Evolutionary conservation across 164 flowering plant species (phyloP).

Genomic region (Magnolia kwangsiensis): DNA sequence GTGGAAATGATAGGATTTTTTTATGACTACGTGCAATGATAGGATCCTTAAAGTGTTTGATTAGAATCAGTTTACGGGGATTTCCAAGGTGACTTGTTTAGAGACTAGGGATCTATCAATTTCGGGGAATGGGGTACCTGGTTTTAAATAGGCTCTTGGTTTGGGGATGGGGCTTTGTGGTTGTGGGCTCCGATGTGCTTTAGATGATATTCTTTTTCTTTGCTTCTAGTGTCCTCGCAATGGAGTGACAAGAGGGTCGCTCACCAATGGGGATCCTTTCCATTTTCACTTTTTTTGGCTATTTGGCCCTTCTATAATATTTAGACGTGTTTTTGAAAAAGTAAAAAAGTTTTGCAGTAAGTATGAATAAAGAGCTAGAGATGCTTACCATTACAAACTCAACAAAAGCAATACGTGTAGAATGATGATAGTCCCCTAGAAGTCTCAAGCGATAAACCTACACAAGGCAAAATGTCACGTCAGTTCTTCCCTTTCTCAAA

Average conservation of each 20-base stretch:
- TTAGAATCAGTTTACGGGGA: no score
- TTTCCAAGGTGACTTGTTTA: not conserved
- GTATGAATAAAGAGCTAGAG: not conserved
- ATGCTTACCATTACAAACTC: conserved; percentile 66
- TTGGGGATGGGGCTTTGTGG: not conserved
- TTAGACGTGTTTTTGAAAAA: not conserved
- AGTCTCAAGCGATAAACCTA: conserved; percentile 77
- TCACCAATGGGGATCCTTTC: not conserved
- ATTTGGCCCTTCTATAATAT: not conserved
- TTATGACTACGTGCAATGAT: no score
- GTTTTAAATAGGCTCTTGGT: not conserved
- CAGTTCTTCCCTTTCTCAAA: not conserved
- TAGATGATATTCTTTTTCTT: not conserved
- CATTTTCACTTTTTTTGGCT: not conserved
- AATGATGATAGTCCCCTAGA: conserved; percentile 75
- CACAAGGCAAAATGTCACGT: conserved; percentile 12
- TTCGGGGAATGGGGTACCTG: not conserved
- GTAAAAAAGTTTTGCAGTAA: not conserved
- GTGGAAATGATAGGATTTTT: no score
- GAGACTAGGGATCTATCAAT: not conserved
- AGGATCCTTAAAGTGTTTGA: no score
- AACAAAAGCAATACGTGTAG: conserved; percentile 83
- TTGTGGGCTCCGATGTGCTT: not conserved
- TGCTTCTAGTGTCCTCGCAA: not conserved
- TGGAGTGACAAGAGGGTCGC: not conserved